Evolutionary conservation across 257 asterid species (phyloP).

Genomic region (Henckelia pumila): DNA sequence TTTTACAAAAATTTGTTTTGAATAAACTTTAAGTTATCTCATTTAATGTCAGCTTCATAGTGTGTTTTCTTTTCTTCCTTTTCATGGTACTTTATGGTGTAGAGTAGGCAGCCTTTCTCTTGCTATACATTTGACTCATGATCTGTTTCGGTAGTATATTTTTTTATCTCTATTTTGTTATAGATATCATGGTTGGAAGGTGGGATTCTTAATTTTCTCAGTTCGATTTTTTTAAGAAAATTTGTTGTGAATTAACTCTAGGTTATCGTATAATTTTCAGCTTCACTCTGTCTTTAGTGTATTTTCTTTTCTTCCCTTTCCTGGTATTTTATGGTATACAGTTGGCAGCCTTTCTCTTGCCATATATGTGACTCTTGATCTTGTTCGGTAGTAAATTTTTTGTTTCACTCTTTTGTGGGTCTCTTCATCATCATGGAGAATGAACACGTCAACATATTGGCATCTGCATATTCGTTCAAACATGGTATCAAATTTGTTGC

Average conservation of each 20-base stretch:
- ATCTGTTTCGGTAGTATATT: slow-evolving; percentile 5
- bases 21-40: slow-evolving; percentile 1
- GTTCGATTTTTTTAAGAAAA: neutral
- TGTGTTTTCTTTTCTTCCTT: slow-evolving; percentile 14
- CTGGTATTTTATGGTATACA: neutral
- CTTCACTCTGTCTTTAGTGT: slow-evolving; percentile 10
- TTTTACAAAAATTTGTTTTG: neutral
- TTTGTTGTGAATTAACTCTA: slow-evolving; percentile 1
- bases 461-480: slow-evolving; percentile 11
- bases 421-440: slow-evolving; percentile 6
- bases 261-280: slow-evolving; percentile 8
- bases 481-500: neutral
- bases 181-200: too few species aligned
- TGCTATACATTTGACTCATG: slow-evolving; percentile 2
- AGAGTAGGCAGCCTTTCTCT: slow-evolving; percentile 5
- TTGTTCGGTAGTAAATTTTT: slow-evolving; percentile 2
- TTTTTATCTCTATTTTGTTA: neutral
- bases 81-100: neutral
- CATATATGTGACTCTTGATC: slow-evolving; percentile 6
- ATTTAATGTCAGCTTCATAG: slow-evolving; percentile 16
- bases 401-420: slow-evolving; percentile 10
- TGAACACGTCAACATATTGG: slow-evolving; percentile 1
- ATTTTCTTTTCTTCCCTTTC: slow-evolving; percentile 15
- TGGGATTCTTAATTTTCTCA: slow-evolving; percentile 27
- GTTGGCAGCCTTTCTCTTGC: slow-evolving; percentile 3